Conservation (phyloP, 2,329 filamentous ascomycete genomes). For the Onygenales sp. region DNA sequence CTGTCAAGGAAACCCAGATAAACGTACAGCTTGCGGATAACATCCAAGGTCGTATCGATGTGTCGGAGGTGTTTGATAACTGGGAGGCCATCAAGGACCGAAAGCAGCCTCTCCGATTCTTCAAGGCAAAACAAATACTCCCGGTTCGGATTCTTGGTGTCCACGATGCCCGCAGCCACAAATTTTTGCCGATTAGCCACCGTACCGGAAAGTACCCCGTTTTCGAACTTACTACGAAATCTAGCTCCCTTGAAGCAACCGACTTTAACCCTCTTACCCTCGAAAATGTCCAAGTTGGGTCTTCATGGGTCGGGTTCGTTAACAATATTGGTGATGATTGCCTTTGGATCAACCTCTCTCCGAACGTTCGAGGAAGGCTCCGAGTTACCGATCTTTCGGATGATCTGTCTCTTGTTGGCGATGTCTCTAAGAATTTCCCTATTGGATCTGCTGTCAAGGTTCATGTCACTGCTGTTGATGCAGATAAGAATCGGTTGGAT, state of each 20-base stretch:
- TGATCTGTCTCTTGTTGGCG: conserved; percentile 67
- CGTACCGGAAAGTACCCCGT: conserved; percentile 67
- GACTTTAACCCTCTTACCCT: conserved; percentile 59
- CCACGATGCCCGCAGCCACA: conserved; percentile 82
- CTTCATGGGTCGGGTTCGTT: conserved; percentile 70
- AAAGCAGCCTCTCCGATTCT: conserved; percentile 68
- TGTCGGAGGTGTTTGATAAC: conserved; percentile 79
- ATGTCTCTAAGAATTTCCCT: conserved; percentile 73
- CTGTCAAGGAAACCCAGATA: conserved; percentile 81
- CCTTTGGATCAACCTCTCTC: conserved; percentile 85
- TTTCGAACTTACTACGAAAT: conserved; percentile 78
- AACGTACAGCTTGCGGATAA: conserved; percentile 85
- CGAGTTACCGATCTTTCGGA: conserved; percentile 76
- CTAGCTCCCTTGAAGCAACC: conserved; percentile 43
- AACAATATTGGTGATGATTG: conserved; percentile 77
- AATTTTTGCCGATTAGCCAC: conserved; percentile 85
- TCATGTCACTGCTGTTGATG: conserved; percentile 65
- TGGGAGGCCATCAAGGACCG: conserved; percentile 80
- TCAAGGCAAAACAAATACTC: conserved; percentile 61
- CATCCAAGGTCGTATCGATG: conserved; percentile 83
- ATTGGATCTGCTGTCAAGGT: conserved; percentile 81
- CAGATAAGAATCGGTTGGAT: conserved; percentile 65
- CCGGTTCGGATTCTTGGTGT: conserved; percentile 72
- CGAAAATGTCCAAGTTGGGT: conserved; percentile 62
- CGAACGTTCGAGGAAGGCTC: conserved; percentile 76